These are phyloP conservation scores for Pseudogymnoascus sp. DNA, from an alignment of 2,329 filamentous ascomycete genomes.

Conservation along the genomic window DNA sequence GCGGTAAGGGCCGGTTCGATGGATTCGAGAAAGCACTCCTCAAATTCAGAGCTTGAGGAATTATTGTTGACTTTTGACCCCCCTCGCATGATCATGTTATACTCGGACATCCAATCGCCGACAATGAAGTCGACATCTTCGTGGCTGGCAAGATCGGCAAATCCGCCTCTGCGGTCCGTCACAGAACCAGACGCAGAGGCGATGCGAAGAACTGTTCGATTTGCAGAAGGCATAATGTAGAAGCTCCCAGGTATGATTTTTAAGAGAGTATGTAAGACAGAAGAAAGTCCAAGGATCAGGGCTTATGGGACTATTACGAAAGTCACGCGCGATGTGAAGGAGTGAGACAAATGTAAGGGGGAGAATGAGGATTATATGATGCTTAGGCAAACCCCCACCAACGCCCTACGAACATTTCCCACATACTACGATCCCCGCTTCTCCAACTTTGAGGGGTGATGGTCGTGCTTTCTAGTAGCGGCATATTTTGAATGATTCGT, in stretches of 20 bases:
- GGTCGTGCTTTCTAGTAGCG: neutral
- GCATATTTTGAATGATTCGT: neutral
- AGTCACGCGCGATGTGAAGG: neutral
- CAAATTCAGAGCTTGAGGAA: neutral
- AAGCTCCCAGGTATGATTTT: too few relatives aligned
- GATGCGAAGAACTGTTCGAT: neutral
- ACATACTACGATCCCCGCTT: neutral
- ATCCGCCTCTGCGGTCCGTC: slow-evolving; percentile 36
- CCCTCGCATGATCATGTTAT: slow-evolving; percentile 26
- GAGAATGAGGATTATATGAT: neutral
- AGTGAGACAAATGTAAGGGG: neutral
- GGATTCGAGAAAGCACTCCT: slow-evolving; percentile 14
- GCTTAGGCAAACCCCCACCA: neutral
- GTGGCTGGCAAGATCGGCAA: slow-evolving; percentile 30
- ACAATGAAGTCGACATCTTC: slow-evolving; percentile 42
- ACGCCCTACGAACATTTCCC: neutral
- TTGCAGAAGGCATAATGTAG: neutral
- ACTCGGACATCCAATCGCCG: slow-evolving; percentile 40
- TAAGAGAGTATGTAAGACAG: too few relatives aligned
- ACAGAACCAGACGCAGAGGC: slow-evolving; percentile 33
- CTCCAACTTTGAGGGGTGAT: neutral
- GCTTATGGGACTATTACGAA: neutral
- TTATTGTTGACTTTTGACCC: slow-evolving; percentile 15
- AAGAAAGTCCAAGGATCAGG: too few relatives aligned
- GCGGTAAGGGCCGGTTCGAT: slow-evolving; percentile 30